A percentile compares a stretch with the other conserved stretches of the same genome.
phyloP scores from a whole-genome alignment of 176 grass and related monocot genomes.

The Lolium rigidum region DNA sequence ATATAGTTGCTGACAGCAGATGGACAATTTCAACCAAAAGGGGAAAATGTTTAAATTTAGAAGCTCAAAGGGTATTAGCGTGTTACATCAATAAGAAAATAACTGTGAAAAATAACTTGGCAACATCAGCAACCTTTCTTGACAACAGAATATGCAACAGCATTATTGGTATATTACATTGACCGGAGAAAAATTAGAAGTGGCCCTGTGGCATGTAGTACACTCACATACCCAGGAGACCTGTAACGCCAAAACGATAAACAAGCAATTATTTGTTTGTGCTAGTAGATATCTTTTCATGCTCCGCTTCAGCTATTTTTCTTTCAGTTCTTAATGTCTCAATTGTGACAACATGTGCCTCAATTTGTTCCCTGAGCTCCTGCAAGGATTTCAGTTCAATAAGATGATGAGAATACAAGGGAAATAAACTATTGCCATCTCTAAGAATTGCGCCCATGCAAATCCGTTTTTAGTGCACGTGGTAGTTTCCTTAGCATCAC shows the following conservation, averaged over 20 bases:
- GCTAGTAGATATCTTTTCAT: slow-evolving; percentile 75
- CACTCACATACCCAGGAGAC: too few species aligned
- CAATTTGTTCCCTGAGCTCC: slow-evolving; percentile 96
- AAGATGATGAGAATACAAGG: slow-evolving; percentile 28
- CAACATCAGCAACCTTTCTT: too few species aligned
- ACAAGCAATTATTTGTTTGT: neutral
- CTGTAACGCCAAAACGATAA: slow-evolving; percentile 10
- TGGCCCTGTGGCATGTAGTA: too few species aligned
- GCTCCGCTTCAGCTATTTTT: slow-evolving; percentile 49
- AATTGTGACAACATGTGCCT: slow-evolving; percentile 85
- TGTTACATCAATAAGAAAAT: neutral
- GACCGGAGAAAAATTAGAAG: slow-evolving; percentile 28
- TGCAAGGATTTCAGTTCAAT: slow-evolving; percentile 46
- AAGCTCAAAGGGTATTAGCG: neutral
- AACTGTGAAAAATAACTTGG: too few species aligned
- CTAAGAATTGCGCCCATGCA: neutral
- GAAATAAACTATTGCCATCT: slow-evolving; percentile 22
- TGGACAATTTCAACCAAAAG: neutral
- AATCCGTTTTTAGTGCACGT: too few species aligned
- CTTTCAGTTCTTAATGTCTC: slow-evolving; percentile 72
- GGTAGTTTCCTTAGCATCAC: too few species aligned
- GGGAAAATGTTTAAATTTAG: neutral
- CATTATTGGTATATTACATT: slow-evolving; percentile 14
- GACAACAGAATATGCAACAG: slow-evolving; percentile 21
- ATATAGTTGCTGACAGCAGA: slow-evolving; percentile 18